Conservation (phyloP, 768 basidiomycete genomes). For the Daedaleopsis sinensis region DNA sequence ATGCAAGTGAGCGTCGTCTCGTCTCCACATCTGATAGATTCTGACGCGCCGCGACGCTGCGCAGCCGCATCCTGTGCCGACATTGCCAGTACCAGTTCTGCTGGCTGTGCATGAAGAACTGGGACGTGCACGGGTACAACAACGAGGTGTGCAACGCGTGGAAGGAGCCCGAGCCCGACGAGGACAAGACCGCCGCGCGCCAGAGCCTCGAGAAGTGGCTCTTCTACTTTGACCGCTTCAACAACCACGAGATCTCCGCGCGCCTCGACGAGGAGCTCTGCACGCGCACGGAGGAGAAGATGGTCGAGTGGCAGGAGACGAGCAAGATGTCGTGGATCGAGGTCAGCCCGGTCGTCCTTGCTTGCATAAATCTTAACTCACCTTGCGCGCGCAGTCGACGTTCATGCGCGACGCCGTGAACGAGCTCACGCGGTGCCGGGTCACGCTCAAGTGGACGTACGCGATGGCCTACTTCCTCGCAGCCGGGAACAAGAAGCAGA, state of each 20-base stretch:
- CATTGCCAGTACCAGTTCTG: conserved; percentile 98
- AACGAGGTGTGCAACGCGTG: conserved; percentile 37
- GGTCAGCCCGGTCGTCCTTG: conserved; percentile 39
- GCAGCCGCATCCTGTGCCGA: conserved; percentile 98
- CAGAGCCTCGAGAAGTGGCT: conserved; percentile 34
- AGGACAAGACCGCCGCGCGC: conserved; percentile 41
- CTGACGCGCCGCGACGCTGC: conserved; percentile 44
- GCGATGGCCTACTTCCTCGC: conserved; percentile 99
- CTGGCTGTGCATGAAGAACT: conserved; percentile 94
- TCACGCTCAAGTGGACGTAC: conserved; percentile 98
- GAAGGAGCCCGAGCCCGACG: conserved; percentile 81
- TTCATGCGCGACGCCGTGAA: conserved; percentile 99
- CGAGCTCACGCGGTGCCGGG: conserved; percentile 83
- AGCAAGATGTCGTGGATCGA: conserved; percentile 97
- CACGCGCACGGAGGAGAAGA: conserved; percentile 97
- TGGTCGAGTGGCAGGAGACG: conserved; percentile 97
- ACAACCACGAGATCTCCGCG: conserved; percentile 98
- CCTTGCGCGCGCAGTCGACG: conserved; percentile 37
- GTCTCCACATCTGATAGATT: too few species aligned
- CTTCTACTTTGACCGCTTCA: conserved; percentile 95
- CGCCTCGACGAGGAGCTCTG: conserved; percentile 92
- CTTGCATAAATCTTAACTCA: neutral
- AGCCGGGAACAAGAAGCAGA: conserved; percentile 87
- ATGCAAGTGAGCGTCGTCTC: conserved; percentile 84
- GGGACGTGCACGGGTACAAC: conserved; percentile 23